Percentiles rank a stretch among this genome's conserved stretches.
Conservation (phyloP, 176 grass and related monocot species). For the Olyra latifolia region DNA sequence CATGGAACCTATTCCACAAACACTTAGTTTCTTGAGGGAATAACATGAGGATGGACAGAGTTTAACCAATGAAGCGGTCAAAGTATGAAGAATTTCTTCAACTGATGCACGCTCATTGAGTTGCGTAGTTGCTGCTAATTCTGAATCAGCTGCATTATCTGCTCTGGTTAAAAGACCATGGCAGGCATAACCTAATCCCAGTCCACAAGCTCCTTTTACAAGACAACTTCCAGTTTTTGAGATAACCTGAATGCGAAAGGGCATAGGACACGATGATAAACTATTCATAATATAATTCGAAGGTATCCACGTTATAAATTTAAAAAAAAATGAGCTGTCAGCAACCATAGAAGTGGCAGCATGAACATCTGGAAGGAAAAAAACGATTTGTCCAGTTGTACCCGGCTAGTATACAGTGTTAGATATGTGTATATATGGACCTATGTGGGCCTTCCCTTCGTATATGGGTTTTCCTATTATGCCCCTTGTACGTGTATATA, state of each 20-base stretch:
- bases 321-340: constrained; percentile 18
- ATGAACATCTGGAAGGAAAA: not conserved
- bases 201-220: constrained; percentile 87
- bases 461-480: too few species aligned
- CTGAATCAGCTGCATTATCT: constrained; percentile 42
- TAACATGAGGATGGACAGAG: constrained; percentile 57
- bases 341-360: constrained; percentile 6
- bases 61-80: constrained; percentile 49
- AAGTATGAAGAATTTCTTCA: constrained; percentile 57
- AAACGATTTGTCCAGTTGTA: not conserved
- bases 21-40: constrained; percentile 61
- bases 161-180: constrained; percentile 62
- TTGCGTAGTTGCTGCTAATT: constrained; percentile 46
- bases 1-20: constrained; percentile 39
- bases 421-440: too few species aligned
- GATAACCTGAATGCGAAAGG: constrained; percentile 61
- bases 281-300: constrained; percentile 13
- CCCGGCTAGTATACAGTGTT: too few species aligned
- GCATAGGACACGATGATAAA: constrained; percentile 33
- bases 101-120: constrained; percentile 55
- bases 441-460: too few species aligned
- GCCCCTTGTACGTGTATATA: too few species aligned
- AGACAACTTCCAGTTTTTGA: constrained; percentile 73
- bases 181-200: constrained; percentile 75
- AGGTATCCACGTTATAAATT: not conserved